A percentile compares a stretch with the other conserved stretches of the same genome.
Evolutionary conservation across 148 eudicot genomes (phyloP).

Genomic region (Cornus kousa): DNA sequence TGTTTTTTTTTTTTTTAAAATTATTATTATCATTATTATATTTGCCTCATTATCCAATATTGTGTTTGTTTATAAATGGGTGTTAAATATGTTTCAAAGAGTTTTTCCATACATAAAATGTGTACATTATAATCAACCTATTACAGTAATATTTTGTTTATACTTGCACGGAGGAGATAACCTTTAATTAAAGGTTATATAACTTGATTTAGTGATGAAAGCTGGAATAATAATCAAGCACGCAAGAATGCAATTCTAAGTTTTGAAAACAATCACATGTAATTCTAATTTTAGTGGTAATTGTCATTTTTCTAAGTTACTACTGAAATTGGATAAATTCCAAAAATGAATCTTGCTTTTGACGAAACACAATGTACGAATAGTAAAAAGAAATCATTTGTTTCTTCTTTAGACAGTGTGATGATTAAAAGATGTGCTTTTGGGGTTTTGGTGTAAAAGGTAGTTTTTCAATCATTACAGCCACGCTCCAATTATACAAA

Average conservation of each 20-base stretch:
- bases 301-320: background rate
- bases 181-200: no score
- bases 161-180: background rate
- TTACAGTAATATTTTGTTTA: no score
- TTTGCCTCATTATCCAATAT: background rate
- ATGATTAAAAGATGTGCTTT: background rate
- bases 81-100: background rate
- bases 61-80: background rate
- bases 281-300: background rate
- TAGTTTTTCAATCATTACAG: conserved; percentile 26
- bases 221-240: background rate
- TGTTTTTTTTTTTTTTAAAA: no score
- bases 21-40: no score
- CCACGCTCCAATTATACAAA: conserved; percentile 31
- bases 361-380: background rate
- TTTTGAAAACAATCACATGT: background rate
- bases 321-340: background rate
- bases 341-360: background rate
- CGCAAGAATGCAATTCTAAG: background rate
- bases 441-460: background rate
- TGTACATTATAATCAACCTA: no score
- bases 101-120: background rate
- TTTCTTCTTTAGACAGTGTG: conserved; percentile 8
- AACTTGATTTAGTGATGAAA: background rate
- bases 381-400: background rate